A percentile compares a stretch with the other conserved stretches of the same genome.
These are phyloP conservation scores for Microdochium trichocladiopsis DNA, from an alignment of 2,329 filamentous ascomycete genomes.

Conservation along the genomic window DNA sequence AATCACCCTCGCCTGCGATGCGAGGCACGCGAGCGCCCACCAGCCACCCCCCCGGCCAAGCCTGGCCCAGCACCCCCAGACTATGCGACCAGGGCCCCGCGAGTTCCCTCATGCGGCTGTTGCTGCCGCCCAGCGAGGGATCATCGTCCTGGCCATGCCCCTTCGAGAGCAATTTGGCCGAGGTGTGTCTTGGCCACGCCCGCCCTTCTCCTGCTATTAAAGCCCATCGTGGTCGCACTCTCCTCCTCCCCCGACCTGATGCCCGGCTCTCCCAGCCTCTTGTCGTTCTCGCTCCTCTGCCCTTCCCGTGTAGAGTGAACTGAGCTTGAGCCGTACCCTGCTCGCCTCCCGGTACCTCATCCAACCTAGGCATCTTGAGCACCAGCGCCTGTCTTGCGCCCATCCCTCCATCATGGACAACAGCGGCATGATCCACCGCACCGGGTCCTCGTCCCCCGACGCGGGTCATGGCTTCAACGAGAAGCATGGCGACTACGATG, in stretches of 20 bases:
- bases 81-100: no score
- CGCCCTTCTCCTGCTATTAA: background rate
- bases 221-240: background rate
- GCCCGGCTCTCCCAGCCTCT: background rate
- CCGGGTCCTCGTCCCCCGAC: constrained; percentile 18
- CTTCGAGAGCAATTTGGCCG: background rate
- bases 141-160: no score
- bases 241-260: background rate
- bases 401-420: constrained; percentile 11
- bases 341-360: background rate
- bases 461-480: constrained; percentile 1
- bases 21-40: background rate
- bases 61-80: background rate
- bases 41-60: background rate
- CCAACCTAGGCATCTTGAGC: background rate
- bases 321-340: background rate
- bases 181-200: background rate
- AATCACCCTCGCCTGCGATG: background rate
- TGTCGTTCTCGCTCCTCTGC: background rate
- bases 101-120: background rate
- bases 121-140: no score
- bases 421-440: constrained; percentile 17
- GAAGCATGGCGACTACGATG: constrained; percentile 3
- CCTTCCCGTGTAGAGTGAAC: background rate
- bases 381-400: background rate